phyloP scores from a whole-genome alignment of 495 filamentous ascomycete genomes.

The Penicillium turbatum region DNA sequence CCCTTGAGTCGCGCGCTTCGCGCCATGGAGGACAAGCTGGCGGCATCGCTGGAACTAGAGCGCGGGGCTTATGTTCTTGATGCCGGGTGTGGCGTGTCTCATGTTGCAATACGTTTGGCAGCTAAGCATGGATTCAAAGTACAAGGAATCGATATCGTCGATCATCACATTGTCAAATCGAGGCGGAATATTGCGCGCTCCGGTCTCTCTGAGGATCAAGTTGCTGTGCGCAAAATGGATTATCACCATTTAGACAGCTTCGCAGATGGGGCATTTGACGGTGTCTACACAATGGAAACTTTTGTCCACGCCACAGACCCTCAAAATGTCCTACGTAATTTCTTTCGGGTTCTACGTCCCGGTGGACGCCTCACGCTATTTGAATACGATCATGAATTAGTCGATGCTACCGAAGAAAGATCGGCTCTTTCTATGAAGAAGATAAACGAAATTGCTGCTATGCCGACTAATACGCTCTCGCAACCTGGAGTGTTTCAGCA shows the following conservation, averaged over 20 bases:
- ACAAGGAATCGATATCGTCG: background rate
- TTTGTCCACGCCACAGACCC: background rate
- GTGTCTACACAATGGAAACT: background rate
- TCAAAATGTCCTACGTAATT: background rate
- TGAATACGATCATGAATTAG: background rate
- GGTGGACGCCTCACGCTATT: background rate
- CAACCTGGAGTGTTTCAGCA: background rate
- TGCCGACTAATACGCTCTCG: background rate
- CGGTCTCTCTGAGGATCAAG: background rate
- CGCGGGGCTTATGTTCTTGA: background rate
- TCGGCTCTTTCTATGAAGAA: background rate
- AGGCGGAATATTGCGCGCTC: background rate
- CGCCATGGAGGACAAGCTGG: conserved; percentile 37
- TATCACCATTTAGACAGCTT: background rate
- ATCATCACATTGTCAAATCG: background rate
- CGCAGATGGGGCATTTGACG: background rate
- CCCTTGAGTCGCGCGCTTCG: conserved; percentile 36
- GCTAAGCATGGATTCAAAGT: background rate
- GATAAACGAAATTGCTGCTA: background rate
- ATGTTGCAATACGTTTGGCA: background rate
- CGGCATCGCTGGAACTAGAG: background rate
- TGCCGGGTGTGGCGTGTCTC: background rate
- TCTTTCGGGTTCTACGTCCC: background rate
- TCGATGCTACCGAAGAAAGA: background rate
- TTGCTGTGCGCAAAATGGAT: background rate